Evolutionary conservation across 495 filamentous ascomycete species (phyloP), one percentile per base, ranked within the genome.

Genomic region (Evansstolkia leycettana): DNA sequence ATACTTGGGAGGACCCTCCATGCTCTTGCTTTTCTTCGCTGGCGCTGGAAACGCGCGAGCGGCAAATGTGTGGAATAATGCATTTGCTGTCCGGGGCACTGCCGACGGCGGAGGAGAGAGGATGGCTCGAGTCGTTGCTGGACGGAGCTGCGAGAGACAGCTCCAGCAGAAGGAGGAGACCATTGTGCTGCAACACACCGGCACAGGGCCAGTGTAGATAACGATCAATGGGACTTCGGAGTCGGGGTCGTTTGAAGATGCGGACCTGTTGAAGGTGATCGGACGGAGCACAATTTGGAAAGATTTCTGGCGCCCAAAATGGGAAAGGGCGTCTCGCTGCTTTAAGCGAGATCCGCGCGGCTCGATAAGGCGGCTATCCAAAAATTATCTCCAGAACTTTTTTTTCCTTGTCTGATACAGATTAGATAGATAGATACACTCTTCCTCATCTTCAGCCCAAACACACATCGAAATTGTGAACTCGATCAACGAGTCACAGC

Each of bases 101-200:
- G 58, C 40, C 46, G 48, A 39, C 53, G 49, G 43, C 30, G 53
- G 47, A 42, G 53, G 55, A 37, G 17, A 36, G 45, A 48, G 51
- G 35, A 51, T 48, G 39, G 50, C 51, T 52, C 51, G 70, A 64
- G 57, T 18, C n/a, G n/a, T 69, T 60, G 62, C 69, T 54, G 45
- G 45, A 14, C 59, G 60, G 38, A 67, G 57, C 48, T 52, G 53
- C 40, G 69, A 63, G 40, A 84, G 69, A 58, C 78, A 82, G 60
- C 74, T 67, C 69, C 75, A 74, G 64, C 78, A 78, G 43, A 67
- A 73, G 34, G 73, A 58, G 41, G 75, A 78, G 54, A 73, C 75
- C 81, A 84, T 84, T 51, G 52, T 51, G 45, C 40, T 47, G 34
- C 27, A 28, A 37, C 37, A 37, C 48, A 52, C 50, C 43, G 58